These are phyloP conservation scores for Xylaria nigripes DNA, from an alignment of 495 filamentous ascomycete genomes.

Conservation along the genomic window DNA sequence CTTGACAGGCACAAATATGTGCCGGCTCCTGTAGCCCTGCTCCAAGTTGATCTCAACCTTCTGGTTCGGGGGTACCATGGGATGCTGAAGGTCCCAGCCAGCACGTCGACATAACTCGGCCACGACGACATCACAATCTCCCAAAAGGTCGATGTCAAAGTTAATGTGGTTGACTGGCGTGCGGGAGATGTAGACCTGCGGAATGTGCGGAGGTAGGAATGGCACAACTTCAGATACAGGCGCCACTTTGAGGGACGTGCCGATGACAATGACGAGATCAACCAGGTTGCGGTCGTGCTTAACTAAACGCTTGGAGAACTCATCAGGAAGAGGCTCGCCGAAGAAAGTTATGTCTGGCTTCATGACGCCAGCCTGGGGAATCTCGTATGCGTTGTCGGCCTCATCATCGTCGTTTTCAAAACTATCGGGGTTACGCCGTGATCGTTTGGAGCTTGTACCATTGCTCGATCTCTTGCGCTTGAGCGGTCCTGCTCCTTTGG, in stretches of 20 bases:
- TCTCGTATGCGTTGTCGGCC: constrained; percentile 61
- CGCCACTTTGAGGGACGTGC: constrained; percentile 91
- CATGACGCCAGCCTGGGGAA: constrained; percentile 79
- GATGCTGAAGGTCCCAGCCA: constrained; percentile 82
- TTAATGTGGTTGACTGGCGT: constrained; percentile 81
- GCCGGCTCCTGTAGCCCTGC: constrained; percentile 59
- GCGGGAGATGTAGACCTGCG: constrained; percentile 89
- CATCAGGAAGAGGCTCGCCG: constrained; percentile 76
- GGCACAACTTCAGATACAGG: constrained; percentile 88
- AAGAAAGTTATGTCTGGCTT: constrained; percentile 99
- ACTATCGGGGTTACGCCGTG: constrained; percentile 54
- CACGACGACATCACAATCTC: constrained; percentile 88
- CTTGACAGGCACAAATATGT: constrained; percentile 42
- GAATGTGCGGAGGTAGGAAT: constrained; percentile 66
- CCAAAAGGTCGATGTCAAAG: constrained; percentile 91
- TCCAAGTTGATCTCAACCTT: constrained; percentile 48
- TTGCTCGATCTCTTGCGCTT: constrained; percentile 74
- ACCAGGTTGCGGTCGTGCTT: constrained; percentile 69
- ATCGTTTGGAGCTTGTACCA: constrained; percentile 46
- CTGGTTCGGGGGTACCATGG: constrained; percentile 69
- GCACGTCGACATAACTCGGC: constrained; percentile 77
- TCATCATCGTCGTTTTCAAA: constrained; percentile 41
- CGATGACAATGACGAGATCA: constrained; percentile 94
- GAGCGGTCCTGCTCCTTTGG: constrained; percentile 15
- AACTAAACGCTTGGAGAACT: constrained; percentile 73